A percentile compares a stretch with the other conserved stretches of the same genome.
These are phyloP conservation scores for Epichloe glyceriae DNA, from an alignment of 2,329 filamentous ascomycete species.

Conservation along the genomic window DNA sequence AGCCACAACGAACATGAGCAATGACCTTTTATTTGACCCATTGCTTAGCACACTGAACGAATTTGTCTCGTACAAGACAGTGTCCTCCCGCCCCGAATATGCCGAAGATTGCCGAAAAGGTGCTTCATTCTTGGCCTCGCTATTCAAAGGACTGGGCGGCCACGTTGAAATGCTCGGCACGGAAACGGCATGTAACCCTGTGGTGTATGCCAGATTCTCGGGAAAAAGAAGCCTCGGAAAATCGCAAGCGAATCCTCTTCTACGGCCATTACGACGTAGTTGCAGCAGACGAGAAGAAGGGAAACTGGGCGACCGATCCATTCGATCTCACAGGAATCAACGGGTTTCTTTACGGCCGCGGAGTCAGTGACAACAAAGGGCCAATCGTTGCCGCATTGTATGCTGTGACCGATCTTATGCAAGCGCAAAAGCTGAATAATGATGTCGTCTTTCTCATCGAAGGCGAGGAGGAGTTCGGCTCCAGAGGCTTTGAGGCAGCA, in stretches of 20 bases:
- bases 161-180: constrained; percentile 84
- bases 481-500: constrained; percentile 75
- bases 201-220: constrained; percentile 83
- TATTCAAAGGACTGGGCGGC: constrained; percentile 87
- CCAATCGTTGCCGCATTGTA: constrained; percentile 90
- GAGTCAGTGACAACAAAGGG: constrained; percentile 96
- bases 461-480: constrained; percentile 92
- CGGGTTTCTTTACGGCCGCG: constrained; percentile 87
- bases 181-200: constrained; percentile 67
- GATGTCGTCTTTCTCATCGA: constrained; percentile 93
- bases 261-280: constrained; percentile 99
- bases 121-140: constrained; percentile 75
- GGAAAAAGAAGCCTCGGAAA: constrained; percentile 53
- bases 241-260: constrained; percentile 79
- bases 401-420: constrained; percentile 77
- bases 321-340: constrained; percentile 83
- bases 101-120: constrained; percentile 86
- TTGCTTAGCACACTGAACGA: constrained; percentile 63
- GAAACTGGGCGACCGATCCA: constrained; percentile 77
- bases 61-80: constrained; percentile 83
- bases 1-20: constrained; percentile 23
- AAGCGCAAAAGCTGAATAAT: constrained; percentile 70
- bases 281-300: constrained; percentile 67
- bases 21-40: constrained; percentile 47
- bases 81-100: constrained; percentile 77